phyloP scores from a whole-genome alignment of 371 early-diverging fungal genomes.

The Funneliformis caledonium region DNA sequence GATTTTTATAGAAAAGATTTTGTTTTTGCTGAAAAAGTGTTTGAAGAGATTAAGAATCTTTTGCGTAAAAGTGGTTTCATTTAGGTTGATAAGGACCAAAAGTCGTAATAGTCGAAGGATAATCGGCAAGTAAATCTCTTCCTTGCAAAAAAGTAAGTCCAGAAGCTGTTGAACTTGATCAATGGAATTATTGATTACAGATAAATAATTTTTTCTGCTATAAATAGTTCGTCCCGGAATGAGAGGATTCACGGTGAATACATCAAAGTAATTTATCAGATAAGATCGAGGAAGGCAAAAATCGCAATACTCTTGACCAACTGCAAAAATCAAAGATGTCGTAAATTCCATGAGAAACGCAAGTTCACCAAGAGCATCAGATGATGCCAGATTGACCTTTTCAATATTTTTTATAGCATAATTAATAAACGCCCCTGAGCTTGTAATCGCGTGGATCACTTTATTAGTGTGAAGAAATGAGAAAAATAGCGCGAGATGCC shows the following conservation, averaged over 20 bases:
- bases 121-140: background rate
- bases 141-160: background rate
- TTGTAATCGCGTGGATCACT: background rate
- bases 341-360: slow-evolving; percentile 28
- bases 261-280: slow-evolving; percentile 6
- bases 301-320: slow-evolving; percentile 14
- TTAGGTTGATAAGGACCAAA: slow-evolving; percentile 17
- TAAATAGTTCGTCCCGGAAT: background rate
- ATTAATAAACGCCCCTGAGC: background rate
- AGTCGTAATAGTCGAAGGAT: slow-evolving; percentile 28
- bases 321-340: slow-evolving; percentile 30
- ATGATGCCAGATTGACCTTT: background rate
- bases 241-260: background rate
- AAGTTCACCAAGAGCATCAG: slow-evolving; percentile 34
- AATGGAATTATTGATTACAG: background rate
- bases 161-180: slow-evolving; percentile 28
- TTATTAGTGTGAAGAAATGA: background rate
- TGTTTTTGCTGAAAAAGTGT: background rate
- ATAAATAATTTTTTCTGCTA: background rate
- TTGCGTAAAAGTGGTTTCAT: background rate
- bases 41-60: background rate
- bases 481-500: slow-evolving; percentile 3
- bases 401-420: slow-evolving; percentile 12
- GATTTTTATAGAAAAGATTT: background rate
- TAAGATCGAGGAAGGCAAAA: slow-evolving; percentile 14